Percentiles rank a stretch among this genome's conserved stretches.
phyloP scores from a whole-genome alignment of 2,329 filamentous ascomycete species.

The Colletotrichum plurivorum region DNA sequence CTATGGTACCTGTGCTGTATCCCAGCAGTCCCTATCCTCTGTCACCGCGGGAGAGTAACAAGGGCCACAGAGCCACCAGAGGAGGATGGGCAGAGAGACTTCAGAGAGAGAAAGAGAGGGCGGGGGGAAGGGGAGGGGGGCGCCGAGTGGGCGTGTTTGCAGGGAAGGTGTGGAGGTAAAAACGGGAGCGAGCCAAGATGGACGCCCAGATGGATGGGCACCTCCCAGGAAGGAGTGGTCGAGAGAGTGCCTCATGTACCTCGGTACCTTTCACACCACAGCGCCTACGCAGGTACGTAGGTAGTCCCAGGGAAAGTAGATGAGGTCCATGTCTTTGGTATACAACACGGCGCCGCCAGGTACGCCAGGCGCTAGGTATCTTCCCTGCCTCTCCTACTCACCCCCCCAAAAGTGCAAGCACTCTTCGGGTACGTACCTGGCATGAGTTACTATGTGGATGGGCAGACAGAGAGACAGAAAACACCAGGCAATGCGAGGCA shows the following conservation, averaged over 20 bases:
- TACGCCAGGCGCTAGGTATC: too few species aligned
- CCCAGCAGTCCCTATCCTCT: not conserved
- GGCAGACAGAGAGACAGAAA: too few species aligned
- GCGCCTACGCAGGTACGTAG: too few species aligned
- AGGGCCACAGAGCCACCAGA: not conserved
- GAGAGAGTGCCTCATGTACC: constrained; percentile 11
- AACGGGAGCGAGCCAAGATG: constrained; percentile 40
- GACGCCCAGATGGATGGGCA: not conserved
- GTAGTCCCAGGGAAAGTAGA: too few species aligned
- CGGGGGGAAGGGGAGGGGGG: not conserved
- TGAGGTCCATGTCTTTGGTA: too few species aligned
- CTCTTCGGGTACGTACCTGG: not conserved
- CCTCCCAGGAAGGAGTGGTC: not conserved
- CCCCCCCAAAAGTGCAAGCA: not conserved
- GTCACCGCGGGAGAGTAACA: not conserved
- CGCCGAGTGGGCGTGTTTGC: constrained; percentile 25
- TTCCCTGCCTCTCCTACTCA: too few species aligned
- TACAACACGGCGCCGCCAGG: too few species aligned
- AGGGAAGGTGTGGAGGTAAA: constrained; percentile 36
- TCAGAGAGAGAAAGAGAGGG: not conserved
- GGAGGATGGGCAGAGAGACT: constrained; percentile 5
- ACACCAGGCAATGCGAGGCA: not conserved
- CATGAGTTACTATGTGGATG: not conserved
- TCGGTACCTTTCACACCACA: not conserved
- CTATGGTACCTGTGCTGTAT: too few species aligned